Conservation (phyloP, 768 basidiomycete genomes). For the Macrolepiota dolichaula region DNA sequence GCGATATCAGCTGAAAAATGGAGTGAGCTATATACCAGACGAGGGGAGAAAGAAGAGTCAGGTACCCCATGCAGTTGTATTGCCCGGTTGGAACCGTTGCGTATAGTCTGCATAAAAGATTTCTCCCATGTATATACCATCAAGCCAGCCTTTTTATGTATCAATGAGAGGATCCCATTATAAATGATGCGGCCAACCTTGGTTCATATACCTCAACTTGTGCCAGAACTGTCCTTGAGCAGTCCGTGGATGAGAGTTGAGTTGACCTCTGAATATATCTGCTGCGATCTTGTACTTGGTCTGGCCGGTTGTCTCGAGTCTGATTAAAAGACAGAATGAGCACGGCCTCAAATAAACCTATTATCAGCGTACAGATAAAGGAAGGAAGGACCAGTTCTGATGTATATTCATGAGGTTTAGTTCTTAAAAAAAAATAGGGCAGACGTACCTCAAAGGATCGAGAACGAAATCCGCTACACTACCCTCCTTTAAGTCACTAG, state of each 20-base stretch:
- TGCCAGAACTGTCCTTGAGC: slow-evolving; percentile 46
- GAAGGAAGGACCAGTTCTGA: slow-evolving; percentile 36
- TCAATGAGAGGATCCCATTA: not conserved
- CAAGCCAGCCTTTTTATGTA: slow-evolving; percentile 35
- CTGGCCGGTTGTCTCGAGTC: slow-evolving; percentile 30
- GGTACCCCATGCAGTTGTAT: slow-evolving; percentile 36
- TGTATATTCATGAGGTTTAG: not conserved
- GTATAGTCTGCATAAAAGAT: slow-evolving; percentile 42
- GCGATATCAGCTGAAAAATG: slow-evolving; percentile 32
- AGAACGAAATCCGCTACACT: slow-evolving; percentile 30
- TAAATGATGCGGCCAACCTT: slow-evolving; percentile 26
- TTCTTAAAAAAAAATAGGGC: not conserved
- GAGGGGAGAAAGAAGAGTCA: not conserved
- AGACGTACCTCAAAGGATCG: slow-evolving; percentile 32
- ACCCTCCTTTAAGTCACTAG: not conserved
- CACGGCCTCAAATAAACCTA: not conserved
- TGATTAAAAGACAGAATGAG: slow-evolving; percentile 12
- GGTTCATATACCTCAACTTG: slow-evolving; percentile 37
- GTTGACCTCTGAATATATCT: slow-evolving; percentile 34
- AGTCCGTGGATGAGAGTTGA: slow-evolving; percentile 40
- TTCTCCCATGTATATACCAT: slow-evolving; percentile 46
- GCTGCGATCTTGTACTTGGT: slow-evolving; percentile 40
- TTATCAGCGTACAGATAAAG: slow-evolving; percentile 29
- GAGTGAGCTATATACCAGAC: not conserved
- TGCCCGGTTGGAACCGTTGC: slow-evolving; percentile 28